Evolutionary conservation across 1,284 basidiomycete species (phyloP), one percentile per base, ranked within the genome.

Genomic region (Crepidotus sp.): DNA sequence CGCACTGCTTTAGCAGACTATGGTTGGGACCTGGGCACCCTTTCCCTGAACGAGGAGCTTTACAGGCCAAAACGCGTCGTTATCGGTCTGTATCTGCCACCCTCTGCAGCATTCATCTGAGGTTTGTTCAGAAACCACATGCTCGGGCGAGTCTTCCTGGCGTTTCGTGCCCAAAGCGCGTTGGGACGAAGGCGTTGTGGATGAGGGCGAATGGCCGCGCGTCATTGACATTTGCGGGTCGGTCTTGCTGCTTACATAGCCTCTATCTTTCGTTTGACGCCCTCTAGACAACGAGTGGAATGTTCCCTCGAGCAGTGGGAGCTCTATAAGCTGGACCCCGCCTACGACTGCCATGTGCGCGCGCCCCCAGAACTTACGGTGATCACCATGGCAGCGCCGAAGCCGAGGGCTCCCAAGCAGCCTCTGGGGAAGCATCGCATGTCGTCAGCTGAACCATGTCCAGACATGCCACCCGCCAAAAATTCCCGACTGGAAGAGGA

Each of bases 291-390:
- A 62, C 59, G 63, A 6, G 61, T 71, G 34, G 57, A 71, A 46
- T 71, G 72, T 54, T 73, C 73, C 22, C 77, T 81, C 57, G 82
- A 86, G 30, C 82, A 86, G 58, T 87, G 84, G 84, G 84, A 87
- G 49, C 77, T 86, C 27, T 80, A 86, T 63, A 87, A 86, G 58
- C 69, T 87, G 10, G 84, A 87, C 55, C 74, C 77, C 1, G 59
- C 61, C 14, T 87, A 84, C 53, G 70, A 75, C 22, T 87, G 84
- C 54, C 61, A 64, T 46, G 74, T 85, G 5, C 70, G 64, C 6
- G 57, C 59, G 17, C 59, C 62, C 30, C 74, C 76, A 6, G 60
- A 66, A 7, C 59, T 69, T 14, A 59, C 70, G 6, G 60, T 61
- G 3, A 70, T 78, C 30, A 63, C 61, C 10, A 59, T 56, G 51